Evolutionary conservation across 805 yeast species (phyloP).

Genomic region (Wickerhamiella dianesei): DNA sequence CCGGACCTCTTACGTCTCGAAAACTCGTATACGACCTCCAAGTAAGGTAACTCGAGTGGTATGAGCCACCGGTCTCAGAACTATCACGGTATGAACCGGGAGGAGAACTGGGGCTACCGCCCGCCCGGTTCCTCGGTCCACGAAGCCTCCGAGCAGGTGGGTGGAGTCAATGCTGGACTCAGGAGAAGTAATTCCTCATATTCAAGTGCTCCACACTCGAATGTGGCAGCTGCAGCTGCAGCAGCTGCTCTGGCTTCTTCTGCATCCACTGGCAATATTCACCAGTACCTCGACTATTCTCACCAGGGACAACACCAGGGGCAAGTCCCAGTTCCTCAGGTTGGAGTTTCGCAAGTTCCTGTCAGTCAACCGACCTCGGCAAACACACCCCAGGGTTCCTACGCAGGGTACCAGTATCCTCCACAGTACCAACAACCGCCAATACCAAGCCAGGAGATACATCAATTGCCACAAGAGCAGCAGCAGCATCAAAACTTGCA

Average conservation of each 20-base stretch:
- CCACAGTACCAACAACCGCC: background rate
- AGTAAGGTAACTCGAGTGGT: background rate
- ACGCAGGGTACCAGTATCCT: background rate
- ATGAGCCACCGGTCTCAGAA: background rate
- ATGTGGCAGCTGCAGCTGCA: background rate
- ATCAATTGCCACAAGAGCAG: background rate
- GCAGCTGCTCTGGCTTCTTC: background rate
- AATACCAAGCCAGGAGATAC: background rate
- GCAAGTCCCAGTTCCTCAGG: too few species aligned
- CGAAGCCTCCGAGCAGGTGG: background rate
- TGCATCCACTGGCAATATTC: background rate
- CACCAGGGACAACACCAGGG: too few species aligned
- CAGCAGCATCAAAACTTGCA: conserved; percentile 3
- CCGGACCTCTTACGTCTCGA: background rate
- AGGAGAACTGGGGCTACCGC: background rate
- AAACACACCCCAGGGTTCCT: too few species aligned
- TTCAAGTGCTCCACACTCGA: background rate
- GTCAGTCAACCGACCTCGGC: background rate
- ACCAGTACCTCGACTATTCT: too few species aligned
- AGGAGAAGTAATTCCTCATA: background rate
- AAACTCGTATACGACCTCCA: too few species aligned
- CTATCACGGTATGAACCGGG: background rate
- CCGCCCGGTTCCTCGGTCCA: background rate
- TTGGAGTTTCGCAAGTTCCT: background rate
- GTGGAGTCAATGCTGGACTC: background rate